A percentile compares a stretch with the other conserved stretches of the same genome.
These are phyloP conservation scores for Hypoxylon sp. DNA, from an alignment of 2,329 filamentous ascomycete species.

Conservation along the genomic window DNA sequence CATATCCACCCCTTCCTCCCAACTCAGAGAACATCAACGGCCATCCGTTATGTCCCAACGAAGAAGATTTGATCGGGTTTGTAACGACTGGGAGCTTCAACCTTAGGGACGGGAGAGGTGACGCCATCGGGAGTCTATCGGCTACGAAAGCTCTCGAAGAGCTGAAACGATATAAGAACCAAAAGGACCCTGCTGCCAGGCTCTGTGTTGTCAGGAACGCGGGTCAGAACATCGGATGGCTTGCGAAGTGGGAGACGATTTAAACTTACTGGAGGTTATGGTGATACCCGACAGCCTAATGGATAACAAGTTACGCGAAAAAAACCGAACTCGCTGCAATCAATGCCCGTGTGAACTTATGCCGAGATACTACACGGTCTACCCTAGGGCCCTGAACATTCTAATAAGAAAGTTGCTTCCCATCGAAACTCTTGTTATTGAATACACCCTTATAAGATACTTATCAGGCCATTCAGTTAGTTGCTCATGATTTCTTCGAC, in stretches of 20 bases:
- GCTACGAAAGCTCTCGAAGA: conserved; percentile 69
- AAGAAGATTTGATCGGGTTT: conserved; percentile 87
- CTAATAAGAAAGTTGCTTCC: background rate
- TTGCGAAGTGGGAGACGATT: conserved; percentile 82
- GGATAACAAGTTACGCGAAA: background rate
- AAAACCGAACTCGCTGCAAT: background rate
- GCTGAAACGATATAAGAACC: conserved; percentile 51
- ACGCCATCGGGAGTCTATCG: conserved; percentile 80
- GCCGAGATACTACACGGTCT: background rate
- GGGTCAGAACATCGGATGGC: conserved; percentile 82
- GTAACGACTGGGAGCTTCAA: conserved; percentile 90
- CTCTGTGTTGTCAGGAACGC: conserved; percentile 86
- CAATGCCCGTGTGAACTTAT: background rate
- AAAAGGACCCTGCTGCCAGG: conserved; percentile 59
- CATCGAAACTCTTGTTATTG: background rate
- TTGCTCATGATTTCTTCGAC: conserved; percentile 1
- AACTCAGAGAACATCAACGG: conserved; percentile 60
- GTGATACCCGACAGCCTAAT: conserved; percentile 17
- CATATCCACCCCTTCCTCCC: conserved; percentile 56
- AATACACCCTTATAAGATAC: conserved; percentile 2
- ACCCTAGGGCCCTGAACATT: background rate
- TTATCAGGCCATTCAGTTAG: background rate
- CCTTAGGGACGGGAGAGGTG: conserved; percentile 80
- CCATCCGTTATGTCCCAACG: conserved; percentile 79
- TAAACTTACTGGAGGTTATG: conserved; percentile 16